Conservation (phyloP, 495 filamentous ascomycete species). For the Aspergillus nanangensis region DNA sequence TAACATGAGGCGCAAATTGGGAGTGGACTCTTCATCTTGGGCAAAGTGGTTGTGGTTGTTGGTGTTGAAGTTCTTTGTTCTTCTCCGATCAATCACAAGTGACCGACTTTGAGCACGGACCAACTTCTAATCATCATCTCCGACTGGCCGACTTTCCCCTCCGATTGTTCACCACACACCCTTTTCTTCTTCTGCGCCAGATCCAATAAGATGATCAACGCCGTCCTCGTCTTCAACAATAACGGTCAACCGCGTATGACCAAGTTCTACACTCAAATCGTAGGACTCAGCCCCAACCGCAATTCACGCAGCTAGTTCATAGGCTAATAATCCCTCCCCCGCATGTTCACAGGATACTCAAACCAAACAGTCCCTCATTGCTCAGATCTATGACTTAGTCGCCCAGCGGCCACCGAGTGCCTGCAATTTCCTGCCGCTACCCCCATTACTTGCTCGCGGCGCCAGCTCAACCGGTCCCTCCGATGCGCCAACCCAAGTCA, state of each 20-base stretch:
- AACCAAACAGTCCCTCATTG: constrained; percentile 93
- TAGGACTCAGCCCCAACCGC: too few species aligned
- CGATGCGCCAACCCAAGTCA: constrained; percentile 90
- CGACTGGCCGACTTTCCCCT: too few species aligned
- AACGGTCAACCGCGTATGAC: constrained; percentile 92
- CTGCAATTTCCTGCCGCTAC: constrained; percentile 93
- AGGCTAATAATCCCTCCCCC: constrained; percentile 4
- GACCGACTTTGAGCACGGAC: too few species aligned
- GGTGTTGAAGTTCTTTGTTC: too few species aligned
- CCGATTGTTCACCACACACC: too few species aligned
- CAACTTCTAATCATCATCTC: too few species aligned
- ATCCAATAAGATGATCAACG: constrained; percentile 99
- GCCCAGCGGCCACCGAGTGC: constrained; percentile 79
- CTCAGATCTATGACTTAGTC: constrained; percentile 96
- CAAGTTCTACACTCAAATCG: constrained; percentile 98
- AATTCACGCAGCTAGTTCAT: neutral
- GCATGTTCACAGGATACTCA: constrained; percentile 85
- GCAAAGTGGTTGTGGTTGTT: too few species aligned
- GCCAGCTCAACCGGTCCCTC: constrained; percentile 63
- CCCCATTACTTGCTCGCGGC: constrained; percentile 60
- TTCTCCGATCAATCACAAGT: too few species aligned
- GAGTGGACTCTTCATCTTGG: too few species aligned
- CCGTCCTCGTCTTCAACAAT: constrained; percentile 98
- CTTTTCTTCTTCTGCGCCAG: too few species aligned
- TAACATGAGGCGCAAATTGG: too few species aligned